Conservation (phyloP, 176 grass and related monocot species). For the Aegilops tauschii region DNA sequence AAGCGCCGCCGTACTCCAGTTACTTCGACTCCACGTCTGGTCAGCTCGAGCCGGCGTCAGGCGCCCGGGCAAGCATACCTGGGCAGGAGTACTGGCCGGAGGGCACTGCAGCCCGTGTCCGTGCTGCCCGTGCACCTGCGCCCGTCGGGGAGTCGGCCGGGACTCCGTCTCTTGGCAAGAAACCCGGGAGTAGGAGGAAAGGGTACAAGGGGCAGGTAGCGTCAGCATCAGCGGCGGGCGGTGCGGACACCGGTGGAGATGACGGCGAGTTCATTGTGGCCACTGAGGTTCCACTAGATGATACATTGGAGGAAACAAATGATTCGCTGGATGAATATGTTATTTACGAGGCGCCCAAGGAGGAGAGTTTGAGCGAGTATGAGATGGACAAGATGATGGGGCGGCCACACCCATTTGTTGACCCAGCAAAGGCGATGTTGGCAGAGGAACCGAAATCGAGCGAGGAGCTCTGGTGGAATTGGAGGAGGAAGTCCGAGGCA, state of each 20-base stretch:
- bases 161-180: slow-evolving; percentile 67
- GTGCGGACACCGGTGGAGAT: slow-evolving; percentile 29
- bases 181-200: slow-evolving; percentile 79
- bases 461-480: slow-evolving; percentile 99
- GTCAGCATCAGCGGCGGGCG: slow-evolving; percentile 21
- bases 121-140: slow-evolving; percentile 75
- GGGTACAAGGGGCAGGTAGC: slow-evolving; percentile 44
- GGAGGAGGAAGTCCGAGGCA: slow-evolving; percentile 73
- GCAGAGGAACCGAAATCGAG: slow-evolving; percentile 62
- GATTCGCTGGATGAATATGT: slow-evolving; percentile 67
- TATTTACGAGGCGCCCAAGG: slow-evolving; percentile 62
- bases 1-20: slow-evolving; percentile 70
- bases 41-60: slow-evolving; percentile 78
- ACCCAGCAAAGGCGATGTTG: slow-evolving; percentile 60
- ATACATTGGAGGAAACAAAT: slow-evolving; percentile 37
- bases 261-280: slow-evolving; percentile 20
- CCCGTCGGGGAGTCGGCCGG: slow-evolving; percentile 60
- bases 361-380: slow-evolving; percentile 70
- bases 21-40: slow-evolving; percentile 87
- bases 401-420: slow-evolving; percentile 71
- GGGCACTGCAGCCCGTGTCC: slow-evolving; percentile 62
- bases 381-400: slow-evolving; percentile 80
- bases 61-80: slow-evolving; percentile 77
- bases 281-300: slow-evolving; percentile 33
- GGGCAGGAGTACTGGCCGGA: slow-evolving; percentile 86